A percentile compares a stretch with the other conserved stretches of the same genome.
phyloP scores from a whole-genome alignment of 768 basidiomycete genomes.

The Lactifluus hygrophoroides region DNA sequence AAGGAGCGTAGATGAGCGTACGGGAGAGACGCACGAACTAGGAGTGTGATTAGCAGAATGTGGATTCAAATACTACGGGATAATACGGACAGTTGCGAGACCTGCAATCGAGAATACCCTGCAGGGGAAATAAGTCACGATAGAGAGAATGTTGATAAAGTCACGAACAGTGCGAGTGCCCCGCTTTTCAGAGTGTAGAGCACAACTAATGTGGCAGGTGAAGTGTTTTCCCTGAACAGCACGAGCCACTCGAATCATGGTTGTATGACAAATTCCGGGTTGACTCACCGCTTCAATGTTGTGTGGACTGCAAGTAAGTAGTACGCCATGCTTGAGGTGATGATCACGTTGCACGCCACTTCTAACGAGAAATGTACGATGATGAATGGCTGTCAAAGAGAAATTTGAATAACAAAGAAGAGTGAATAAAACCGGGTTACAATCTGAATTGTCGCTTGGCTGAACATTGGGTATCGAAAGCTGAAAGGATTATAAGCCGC shows the following conservation, averaged over 20 bases:
- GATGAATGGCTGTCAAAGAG: background rate
- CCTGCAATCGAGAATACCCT: background rate
- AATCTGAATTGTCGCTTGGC: background rate
- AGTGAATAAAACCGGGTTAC: background rate
- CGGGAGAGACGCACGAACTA: background rate
- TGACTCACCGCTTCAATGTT: background rate
- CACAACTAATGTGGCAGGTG: background rate
- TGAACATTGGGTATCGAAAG: background rate
- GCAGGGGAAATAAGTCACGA: background rate
- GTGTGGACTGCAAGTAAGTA: background rate
- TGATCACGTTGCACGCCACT: background rate
- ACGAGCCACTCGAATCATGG: background rate
- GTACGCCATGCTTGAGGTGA: constrained; percentile 2
- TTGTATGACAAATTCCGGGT: background rate
- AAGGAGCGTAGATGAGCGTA: constrained; percentile 1
- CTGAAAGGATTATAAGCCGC: background rate
- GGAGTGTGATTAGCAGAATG: background rate
- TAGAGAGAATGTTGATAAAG: background rate
- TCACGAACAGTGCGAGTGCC: background rate
- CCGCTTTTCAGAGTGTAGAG: constrained; percentile 2
- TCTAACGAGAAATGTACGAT: background rate
- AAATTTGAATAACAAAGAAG: background rate
- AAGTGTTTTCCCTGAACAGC: background rate
- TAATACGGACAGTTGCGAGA: background rate
- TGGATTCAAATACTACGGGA: background rate